These are phyloP conservation scores for Nelumbo lutea DNA, from an alignment of 164 flowering plant species.

Conservation along the genomic window DNA sequence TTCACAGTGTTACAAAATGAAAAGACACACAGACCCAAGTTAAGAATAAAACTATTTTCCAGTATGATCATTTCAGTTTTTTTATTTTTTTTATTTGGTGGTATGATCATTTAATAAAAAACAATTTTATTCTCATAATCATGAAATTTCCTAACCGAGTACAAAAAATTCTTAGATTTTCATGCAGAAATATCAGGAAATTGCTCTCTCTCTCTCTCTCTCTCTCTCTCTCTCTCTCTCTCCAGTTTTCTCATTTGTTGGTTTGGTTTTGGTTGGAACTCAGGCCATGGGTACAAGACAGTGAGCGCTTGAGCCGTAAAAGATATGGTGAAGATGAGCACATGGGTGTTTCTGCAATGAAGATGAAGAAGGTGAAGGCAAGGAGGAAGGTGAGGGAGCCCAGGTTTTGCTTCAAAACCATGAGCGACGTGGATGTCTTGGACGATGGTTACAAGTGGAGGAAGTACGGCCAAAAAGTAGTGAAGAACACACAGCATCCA, in stretches of 20 bases:
- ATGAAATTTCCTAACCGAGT: neutral
- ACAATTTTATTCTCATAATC: neutral
- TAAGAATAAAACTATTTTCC: no score
- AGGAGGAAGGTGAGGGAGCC: slow-evolving; percentile 91
- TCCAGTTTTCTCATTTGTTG: neutral
- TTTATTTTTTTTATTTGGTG: no score
- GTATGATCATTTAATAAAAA: no score
- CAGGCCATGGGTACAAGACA: slow-evolving; percentile 59
- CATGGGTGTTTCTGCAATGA: slow-evolving; percentile 52
- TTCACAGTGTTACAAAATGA: no score
- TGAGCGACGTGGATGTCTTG: slow-evolving; percentile 80
- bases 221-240: neutral
- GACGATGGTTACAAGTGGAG: slow-evolving; percentile 97
- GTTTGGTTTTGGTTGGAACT: neutral
- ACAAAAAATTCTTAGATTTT: no score
- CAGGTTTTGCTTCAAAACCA: slow-evolving; percentile 89
- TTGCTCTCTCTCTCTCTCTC: neutral
- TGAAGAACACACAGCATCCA: slow-evolving; percentile 87
- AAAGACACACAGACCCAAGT: no score
- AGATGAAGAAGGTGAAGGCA: slow-evolving; percentile 75
- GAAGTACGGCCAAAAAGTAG: slow-evolving; percentile 90
- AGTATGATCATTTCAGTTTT: no score
- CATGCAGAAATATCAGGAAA: no score
- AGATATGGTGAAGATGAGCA: slow-evolving; percentile 23
- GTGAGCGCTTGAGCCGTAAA: slow-evolving; percentile 29